Conservation (phyloP, 73 alveolate species). For the Paramecium sexaurelia region DNA sequence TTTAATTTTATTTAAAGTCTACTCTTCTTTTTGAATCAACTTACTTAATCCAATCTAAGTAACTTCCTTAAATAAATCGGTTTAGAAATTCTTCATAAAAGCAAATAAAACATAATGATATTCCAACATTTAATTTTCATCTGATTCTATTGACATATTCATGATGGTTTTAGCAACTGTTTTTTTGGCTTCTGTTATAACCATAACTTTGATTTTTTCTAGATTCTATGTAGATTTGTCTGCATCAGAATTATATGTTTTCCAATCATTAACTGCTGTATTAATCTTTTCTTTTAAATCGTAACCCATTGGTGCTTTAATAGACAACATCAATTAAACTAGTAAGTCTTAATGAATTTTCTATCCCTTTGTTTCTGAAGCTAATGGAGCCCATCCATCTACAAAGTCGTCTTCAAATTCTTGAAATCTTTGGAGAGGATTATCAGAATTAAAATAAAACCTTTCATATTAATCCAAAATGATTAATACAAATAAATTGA, state of each 20-base stretch:
- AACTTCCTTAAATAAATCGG: neutral
- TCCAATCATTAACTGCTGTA: conserved; percentile 31
- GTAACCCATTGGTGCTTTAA: conserved; percentile 62
- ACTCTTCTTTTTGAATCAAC: neutral
- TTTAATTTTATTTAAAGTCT: neutral
- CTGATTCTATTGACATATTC: conserved; percentile 49
- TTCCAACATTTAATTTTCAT: conserved; percentile 53
- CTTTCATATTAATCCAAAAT: conserved; percentile 75
- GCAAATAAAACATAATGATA: conserved; percentile 68
- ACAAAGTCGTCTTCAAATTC: conserved; percentile 63
- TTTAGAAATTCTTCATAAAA: conserved; percentile 56
- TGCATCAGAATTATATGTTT: conserved; percentile 23
- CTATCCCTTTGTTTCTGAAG: conserved; percentile 26
- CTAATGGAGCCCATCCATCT: conserved; percentile 61
- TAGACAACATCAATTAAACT: neutral
- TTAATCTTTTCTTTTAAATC: conserved; percentile 3
- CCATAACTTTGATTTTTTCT: neutral
- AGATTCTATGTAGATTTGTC: neutral
- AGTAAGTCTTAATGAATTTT: conserved; percentile 25
- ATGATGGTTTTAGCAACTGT: conserved; percentile 4
- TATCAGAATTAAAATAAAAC: conserved; percentile 73
- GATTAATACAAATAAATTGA: conserved; percentile 78
- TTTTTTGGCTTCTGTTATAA: conserved; percentile 21
- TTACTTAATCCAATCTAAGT: neutral
- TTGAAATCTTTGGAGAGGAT: conserved; percentile 70